These are phyloP conservation scores for Lodderomyces oxycetoniae DNA, from an alignment of 1,139 yeast genomes.

Conservation along the genomic window DNA sequence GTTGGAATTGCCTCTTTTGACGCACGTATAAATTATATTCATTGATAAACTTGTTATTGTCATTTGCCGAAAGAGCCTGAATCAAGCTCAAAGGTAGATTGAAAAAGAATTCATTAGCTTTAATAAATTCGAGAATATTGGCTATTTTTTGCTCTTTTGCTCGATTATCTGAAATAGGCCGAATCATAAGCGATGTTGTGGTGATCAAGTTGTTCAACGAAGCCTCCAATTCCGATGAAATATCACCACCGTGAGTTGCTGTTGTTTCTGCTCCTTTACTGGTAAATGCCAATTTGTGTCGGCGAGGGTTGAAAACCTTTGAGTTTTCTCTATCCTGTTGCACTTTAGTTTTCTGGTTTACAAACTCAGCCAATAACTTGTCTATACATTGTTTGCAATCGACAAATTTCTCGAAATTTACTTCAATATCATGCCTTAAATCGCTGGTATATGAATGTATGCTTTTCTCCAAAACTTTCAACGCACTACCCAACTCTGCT, in stretches of 20 bases:
- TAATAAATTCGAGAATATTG: constrained; percentile 59
- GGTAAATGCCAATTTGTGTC: constrained; percentile 12
- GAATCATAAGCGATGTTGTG: constrained; percentile 62
- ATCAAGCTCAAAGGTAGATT: constrained; percentile 65
- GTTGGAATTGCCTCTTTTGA: constrained; percentile 9
- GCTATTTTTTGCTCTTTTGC: constrained; percentile 56
- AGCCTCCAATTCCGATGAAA: constrained; percentile 35
- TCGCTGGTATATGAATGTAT: constrained; percentile 64
- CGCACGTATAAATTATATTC: constrained; percentile 55
- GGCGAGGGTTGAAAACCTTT: constrained; percentile 38
- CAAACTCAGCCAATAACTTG: constrained; percentile 30
- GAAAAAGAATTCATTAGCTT: constrained; percentile 58
- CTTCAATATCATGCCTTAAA: constrained; percentile 61
- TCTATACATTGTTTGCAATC: constrained; percentile 62
- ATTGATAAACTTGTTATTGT: constrained; percentile 66
- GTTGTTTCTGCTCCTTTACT: not conserved
- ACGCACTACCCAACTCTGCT: constrained; percentile 50
- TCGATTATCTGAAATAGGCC: constrained; percentile 70
- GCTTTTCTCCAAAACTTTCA: constrained; percentile 55
- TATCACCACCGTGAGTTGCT: constrained; percentile 2
- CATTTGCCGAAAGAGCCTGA: constrained; percentile 49
- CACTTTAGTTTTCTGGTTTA: constrained; percentile 32
- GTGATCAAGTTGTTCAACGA: constrained; percentile 46
- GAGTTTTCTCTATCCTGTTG: constrained; percentile 35
- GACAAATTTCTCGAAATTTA: constrained; percentile 71